A percentile compares a stretch with the other conserved stretches of the same genome.
These are phyloP conservation scores for Colletotrichum scovillei DNA, from an alignment of 2,329 filamentous ascomycete species.

Conservation along the genomic window DNA sequence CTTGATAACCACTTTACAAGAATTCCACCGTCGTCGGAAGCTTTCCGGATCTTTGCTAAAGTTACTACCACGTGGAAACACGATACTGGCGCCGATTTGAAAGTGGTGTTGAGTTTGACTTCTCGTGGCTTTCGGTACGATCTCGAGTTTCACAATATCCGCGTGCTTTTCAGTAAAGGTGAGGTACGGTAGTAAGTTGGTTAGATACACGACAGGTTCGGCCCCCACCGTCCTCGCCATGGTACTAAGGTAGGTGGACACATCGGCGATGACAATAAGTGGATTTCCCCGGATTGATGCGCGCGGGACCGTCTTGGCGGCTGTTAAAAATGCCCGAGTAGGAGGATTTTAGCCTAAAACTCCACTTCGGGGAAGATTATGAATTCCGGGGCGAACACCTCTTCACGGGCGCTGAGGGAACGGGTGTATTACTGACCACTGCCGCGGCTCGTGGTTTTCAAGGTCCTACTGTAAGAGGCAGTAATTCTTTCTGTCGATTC, in stretches of 20 bases:
- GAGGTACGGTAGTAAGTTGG: no score
- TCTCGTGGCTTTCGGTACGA: background rate
- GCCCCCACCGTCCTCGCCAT: no score
- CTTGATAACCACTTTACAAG: background rate
- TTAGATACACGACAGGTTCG: background rate
- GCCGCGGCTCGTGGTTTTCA: background rate
- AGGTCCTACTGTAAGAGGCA: background rate
- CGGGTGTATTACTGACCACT: background rate
- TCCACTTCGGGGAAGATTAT: background rate
- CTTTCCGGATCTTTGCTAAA: background rate
- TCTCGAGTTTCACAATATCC: background rate
- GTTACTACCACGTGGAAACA: background rate
- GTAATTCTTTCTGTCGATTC: background rate
- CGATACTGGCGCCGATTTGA: background rate
- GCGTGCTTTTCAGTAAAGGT: no score
- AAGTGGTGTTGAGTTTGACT: background rate
- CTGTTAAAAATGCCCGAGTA: background rate
- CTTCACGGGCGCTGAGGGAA: background rate
- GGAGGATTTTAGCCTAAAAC: background rate
- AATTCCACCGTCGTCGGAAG: background rate
- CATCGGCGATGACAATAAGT: background rate
- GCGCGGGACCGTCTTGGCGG: background rate
- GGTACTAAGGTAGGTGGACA: background rate
- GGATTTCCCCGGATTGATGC: slow-evolving; percentile 3
- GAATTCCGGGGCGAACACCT: background rate